Percentiles rank a stretch among this genome's conserved stretches.
Evolutionary conservation across 495 filamentous ascomycete species (phyloP).

Genomic region (Neurospora sp.): DNA sequence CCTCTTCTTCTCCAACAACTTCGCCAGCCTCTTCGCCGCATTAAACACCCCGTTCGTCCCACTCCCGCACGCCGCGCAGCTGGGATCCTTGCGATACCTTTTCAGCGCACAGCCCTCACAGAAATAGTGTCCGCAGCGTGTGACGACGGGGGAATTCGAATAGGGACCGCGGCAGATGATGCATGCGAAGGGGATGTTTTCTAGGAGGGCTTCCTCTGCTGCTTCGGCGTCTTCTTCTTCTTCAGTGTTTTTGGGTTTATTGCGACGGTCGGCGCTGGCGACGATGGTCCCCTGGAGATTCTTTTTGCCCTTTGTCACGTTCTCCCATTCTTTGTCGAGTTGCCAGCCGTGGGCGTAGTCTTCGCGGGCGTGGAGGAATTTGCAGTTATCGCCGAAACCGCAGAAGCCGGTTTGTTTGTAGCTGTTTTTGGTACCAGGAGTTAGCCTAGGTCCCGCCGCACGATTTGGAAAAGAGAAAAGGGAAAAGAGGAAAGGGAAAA

Average conservation of each 20-base stretch:
- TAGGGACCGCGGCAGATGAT: conserved; percentile 82
- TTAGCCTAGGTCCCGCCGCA: neutral
- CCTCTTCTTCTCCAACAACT: conserved; percentile 74
- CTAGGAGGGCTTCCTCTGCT: conserved; percentile 65
- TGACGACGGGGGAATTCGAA: conserved; percentile 63
- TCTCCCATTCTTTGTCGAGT: conserved; percentile 88
- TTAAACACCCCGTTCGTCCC: conserved; percentile 88
- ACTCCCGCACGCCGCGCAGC: conserved; percentile 75
- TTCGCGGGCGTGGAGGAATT: conserved; percentile 77
- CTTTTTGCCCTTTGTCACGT: conserved; percentile 64
- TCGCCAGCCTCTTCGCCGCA: conserved; percentile 70
- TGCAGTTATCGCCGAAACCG: conserved; percentile 47
- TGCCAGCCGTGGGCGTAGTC: conserved; percentile 95
- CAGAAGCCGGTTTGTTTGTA: conserved; percentile 18
- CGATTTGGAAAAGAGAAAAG: neutral
- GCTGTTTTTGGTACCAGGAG: neutral
- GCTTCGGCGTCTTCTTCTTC: conserved; percentile 43
- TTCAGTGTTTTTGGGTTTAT: conserved; percentile 26
- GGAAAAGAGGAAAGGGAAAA: no score
- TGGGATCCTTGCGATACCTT: conserved; percentile 66
- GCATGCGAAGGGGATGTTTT: conserved; percentile 92
- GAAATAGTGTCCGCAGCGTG: conserved; percentile 92
- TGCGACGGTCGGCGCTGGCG: conserved; percentile 49
- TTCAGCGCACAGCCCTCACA: conserved; percentile 82
- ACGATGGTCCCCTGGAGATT: conserved; percentile 51